Evolutionary conservation across 306 rosid genomes (phyloP).

Genomic region (Malus orientalis): DNA sequence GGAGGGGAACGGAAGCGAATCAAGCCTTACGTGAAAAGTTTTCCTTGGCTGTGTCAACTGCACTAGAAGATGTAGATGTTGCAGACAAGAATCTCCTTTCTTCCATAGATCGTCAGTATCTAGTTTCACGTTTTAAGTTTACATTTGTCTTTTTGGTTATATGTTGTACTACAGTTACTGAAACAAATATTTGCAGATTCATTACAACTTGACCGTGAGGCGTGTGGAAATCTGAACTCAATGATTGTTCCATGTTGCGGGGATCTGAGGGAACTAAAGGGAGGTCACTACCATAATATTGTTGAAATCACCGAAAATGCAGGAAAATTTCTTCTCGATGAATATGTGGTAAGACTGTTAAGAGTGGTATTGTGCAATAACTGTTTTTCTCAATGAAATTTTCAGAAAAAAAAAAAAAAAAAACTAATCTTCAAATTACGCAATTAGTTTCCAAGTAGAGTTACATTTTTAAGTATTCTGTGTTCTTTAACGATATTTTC

Average conservation of each 20-base stretch:
- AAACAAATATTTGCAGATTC: constrained; percentile 57
- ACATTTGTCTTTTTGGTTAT: constrained; percentile 1
- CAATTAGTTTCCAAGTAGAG: not conserved
- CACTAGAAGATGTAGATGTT: constrained; percentile 71
- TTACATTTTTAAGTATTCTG: not conserved
- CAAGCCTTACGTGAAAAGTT: constrained; percentile 66
- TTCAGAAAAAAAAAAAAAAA: no score
- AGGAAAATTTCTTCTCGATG: constrained; percentile 76
- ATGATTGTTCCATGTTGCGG: constrained; percentile 84
- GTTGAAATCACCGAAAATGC: constrained; percentile 90
- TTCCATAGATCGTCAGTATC: constrained; percentile 72
- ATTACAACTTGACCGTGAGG: constrained; percentile 88
- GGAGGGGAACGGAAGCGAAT: constrained; percentile 84
- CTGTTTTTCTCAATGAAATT: not conserved
- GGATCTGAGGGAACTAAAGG: constrained; percentile 80
- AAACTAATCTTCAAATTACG: not conserved
- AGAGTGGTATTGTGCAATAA: not conserved
- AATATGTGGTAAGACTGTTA: constrained; percentile 60
- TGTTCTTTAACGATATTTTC: not conserved
- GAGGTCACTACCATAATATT: constrained; percentile 84
- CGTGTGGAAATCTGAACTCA: constrained; percentile 79
- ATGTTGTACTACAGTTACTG: constrained; percentile 5
- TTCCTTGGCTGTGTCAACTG: constrained; percentile 60
- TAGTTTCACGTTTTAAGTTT: constrained; percentile 5
- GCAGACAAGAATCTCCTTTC: constrained; percentile 79